Evolutionary conservation across 1,284 basidiomycete genomes (phyloP).

Genomic region (Pascua guehoae): DNA sequence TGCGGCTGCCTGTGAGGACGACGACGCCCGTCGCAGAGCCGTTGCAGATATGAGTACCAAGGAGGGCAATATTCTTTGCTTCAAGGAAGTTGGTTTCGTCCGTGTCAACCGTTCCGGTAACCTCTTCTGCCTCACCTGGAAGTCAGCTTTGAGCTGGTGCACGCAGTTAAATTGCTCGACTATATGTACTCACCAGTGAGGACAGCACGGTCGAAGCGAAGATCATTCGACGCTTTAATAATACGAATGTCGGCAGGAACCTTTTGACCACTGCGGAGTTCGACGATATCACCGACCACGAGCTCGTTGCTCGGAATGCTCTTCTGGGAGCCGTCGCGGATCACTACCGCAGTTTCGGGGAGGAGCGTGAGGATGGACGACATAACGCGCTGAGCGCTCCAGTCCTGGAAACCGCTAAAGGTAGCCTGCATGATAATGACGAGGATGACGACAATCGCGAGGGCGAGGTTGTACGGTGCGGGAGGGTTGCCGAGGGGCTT

Average conservation of each 20-base stretch:
- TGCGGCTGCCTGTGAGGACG: conserved; percentile 59
- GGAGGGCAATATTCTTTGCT: conserved; percentile 61
- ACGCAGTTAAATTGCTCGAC: too few relatives aligned
- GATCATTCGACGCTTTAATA: conserved; percentile 54
- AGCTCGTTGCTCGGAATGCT: conserved; percentile 40
- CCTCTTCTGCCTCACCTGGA: conserved; percentile 57
- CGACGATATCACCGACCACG: conserved; percentile 47
- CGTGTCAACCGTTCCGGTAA: conserved; percentile 55
- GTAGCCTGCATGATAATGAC: conserved; percentile 51
- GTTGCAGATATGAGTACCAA: conserved; percentile 61
- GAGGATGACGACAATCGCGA: conserved; percentile 49
- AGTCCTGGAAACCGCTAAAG: conserved; percentile 44
- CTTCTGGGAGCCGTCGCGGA: conserved; percentile 43
- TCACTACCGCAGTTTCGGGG: conserved; percentile 47
- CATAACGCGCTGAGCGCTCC: conserved; percentile 48
- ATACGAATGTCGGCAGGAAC: conserved; percentile 57
- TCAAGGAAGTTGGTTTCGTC: conserved; percentile 61
- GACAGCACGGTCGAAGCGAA: conserved; percentile 62
- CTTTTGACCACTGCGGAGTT: conserved; percentile 46
- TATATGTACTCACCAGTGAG: conserved; percentile 49
- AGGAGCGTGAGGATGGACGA: conserved; percentile 51
- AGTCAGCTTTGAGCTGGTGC: not conserved
- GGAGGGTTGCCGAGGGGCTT: conserved; percentile 52
- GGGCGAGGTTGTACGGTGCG: conserved; percentile 51
- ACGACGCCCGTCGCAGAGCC: conserved; percentile 58